phyloP scores from a whole-genome alignment of 2,329 filamentous ascomycete genomes.

The Lachnellula cervina region DNA sequence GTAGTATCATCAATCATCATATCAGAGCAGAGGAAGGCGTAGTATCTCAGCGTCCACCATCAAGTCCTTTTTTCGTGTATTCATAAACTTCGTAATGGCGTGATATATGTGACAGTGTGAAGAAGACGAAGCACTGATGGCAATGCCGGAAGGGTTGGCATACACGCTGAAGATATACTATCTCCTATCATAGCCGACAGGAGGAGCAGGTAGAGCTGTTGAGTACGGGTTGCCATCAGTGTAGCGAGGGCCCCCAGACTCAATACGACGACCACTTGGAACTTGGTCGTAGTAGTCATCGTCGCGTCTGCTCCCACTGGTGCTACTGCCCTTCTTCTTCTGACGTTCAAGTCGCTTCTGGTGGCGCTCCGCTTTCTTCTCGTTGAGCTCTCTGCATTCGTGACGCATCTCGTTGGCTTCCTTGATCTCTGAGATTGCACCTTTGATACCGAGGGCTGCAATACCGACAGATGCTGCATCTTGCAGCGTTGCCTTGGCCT shows the following conservation, averaged over 20 bases:
- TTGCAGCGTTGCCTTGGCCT: slow-evolving; percentile 58
- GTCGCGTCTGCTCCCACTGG: slow-evolving; percentile 18
- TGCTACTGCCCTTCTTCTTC: slow-evolving; percentile 28
- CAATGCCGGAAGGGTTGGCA: not conserved
- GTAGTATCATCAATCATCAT: slow-evolving; percentile 3
- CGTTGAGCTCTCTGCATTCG: slow-evolving; percentile 49
- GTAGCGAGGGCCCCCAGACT: slow-evolving; percentile 36
- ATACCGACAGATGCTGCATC: slow-evolving; percentile 64
- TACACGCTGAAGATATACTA: slow-evolving; percentile 7
- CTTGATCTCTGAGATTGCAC: slow-evolving; percentile 60
- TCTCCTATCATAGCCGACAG: slow-evolving; percentile 26
- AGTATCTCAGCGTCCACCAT: not conserved
- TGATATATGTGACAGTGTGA: not conserved
- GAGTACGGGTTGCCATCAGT: slow-evolving; percentile 43
- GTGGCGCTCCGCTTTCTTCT: slow-evolving; percentile 40
- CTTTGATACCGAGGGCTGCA: slow-evolving; percentile 63
- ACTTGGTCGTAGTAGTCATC: slow-evolving; percentile 8
- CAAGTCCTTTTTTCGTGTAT: not conserved
- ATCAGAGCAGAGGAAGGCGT: slow-evolving; percentile 4
- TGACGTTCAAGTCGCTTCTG: slow-evolving; percentile 41
- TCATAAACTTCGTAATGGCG: slow-evolving; percentile 1
- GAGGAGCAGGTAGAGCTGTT: slow-evolving; percentile 30
- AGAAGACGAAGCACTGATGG: not conserved
- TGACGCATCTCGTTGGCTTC: slow-evolving; percentile 59
- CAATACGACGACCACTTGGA: slow-evolving; percentile 26